Evolutionary conservation across 1,284 basidiomycete genomes (phyloP), one percentile per base, ranked within the genome.

Genomic region (Ganoderma sinense): DNA sequence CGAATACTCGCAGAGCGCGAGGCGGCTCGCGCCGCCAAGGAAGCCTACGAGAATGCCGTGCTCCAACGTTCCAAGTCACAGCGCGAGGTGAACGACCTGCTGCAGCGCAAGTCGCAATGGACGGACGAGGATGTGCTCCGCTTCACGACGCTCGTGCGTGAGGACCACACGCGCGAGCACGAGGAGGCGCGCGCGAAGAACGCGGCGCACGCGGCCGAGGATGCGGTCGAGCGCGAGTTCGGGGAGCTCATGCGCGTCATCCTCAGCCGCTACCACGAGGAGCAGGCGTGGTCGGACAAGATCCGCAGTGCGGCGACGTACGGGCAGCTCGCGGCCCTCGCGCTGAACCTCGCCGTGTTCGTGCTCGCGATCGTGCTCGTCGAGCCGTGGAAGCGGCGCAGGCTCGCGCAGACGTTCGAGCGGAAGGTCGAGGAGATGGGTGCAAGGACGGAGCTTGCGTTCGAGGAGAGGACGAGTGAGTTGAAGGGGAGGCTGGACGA

Each of bases 211-310:
- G 84, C 87, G 53, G 86, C 89, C 2, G 97, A 98, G 76, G 85
- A 89, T 58, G 88, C 87, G 0, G 94, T 96, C 26, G 97, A 98
- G 75, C 86, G 87, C 62, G 94, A 93, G 74, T 97, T 98, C 80
- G 92, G 87, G 75, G 91, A 90, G 76, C 86, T 98, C 70, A 94
- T 97, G 91, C 91, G 91, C 69, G 85, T 89, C 4, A 98, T 98
- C 75, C 86, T 98, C 68, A 90, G 88, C 64, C 86, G 96, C 39
- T 98, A 98, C 80, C 97, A 98, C 82, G 97, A 98, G 81, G 97
- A 98, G 79, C 97, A 98, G 80, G 91, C 97, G 6, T 98, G 97
- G 97, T 96, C 94, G 70, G 97, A 98, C 84, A 98, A 98, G 84
- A 97, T 98, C 73, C 89, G 97, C 53, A 95, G 94, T 74, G 93